Conservation (phyloP, 2,329 filamentous ascomycete species). For the Trichoderma endophyticum region DNA sequence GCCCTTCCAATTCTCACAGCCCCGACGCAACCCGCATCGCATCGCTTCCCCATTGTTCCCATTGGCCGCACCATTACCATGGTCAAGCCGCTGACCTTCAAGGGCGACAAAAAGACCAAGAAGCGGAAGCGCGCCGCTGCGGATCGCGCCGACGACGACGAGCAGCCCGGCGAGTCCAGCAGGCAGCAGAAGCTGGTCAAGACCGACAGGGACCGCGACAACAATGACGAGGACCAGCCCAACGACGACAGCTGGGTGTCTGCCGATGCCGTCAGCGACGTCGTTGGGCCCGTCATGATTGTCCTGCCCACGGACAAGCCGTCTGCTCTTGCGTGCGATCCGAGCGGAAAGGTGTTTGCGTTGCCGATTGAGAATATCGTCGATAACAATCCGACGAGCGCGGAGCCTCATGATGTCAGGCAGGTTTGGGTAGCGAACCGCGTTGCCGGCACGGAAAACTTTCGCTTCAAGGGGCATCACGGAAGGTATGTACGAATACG, state of each 20-base stretch:
- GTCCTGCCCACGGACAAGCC: slow-evolving; percentile 73
- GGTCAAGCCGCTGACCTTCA: slow-evolving; percentile 91
- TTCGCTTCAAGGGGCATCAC: slow-evolving; percentile 87
- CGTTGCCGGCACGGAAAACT: slow-evolving; percentile 75
- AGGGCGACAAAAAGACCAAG: slow-evolving; percentile 93
- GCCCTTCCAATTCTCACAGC: neutral
- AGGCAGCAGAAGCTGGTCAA: neutral
- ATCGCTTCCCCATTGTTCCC: neutral
- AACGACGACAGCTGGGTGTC: slow-evolving; percentile 90
- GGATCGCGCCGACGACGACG: slow-evolving; percentile 43
- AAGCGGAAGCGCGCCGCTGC: slow-evolving; percentile 75
- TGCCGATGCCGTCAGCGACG: slow-evolving; percentile 69
- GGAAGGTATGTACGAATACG: slow-evolving; percentile 57
- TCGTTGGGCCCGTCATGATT: slow-evolving; percentile 78
- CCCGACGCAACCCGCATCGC: slow-evolving; percentile 12
- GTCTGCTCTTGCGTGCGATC: slow-evolving; percentile 78
- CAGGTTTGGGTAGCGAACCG: slow-evolving; percentile 92
- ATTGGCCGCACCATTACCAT: slow-evolving; percentile 56
- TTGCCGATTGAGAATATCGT: slow-evolving; percentile 82
- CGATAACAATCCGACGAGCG: slow-evolving; percentile 75
- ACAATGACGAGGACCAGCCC: slow-evolving; percentile 30
- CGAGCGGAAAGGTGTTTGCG: slow-evolving; percentile 81
- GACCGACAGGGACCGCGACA: neutral
- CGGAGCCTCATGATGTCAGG: slow-evolving; percentile 91
- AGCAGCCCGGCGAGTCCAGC: slow-evolving; percentile 18